These are phyloP conservation scores for Lavandula angustifolia DNA, from an alignment of 257 asterid genomes.

Conservation along the genomic window DNA sequence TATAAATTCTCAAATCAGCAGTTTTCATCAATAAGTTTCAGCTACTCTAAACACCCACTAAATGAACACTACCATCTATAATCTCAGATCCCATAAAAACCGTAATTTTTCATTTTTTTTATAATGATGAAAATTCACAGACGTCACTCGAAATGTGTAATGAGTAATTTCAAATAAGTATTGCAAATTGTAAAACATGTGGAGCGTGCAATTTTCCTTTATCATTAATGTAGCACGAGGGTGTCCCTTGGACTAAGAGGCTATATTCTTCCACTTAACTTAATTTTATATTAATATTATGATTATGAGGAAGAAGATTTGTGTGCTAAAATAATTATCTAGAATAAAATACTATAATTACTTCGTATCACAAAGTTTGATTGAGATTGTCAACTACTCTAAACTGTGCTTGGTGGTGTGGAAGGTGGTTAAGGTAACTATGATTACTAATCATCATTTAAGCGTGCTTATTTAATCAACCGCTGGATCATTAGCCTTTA, in stretches of 20 bases:
- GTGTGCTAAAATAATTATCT: not conserved
- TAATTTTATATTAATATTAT: not conserved
- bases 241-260: conserved; percentile 25
- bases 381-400: conserved; percentile 26
- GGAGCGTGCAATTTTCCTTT: not conserved
- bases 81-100: too few relatives aligned
- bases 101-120: too few relatives aligned
- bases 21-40: too few relatives aligned
- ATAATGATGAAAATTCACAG: too few relatives aligned
- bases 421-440: conserved; percentile 36
- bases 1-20: too few relatives aligned
- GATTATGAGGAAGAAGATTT: not conserved
- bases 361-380: conserved; percentile 25
- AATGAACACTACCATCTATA: too few relatives aligned
- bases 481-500: conserved; percentile 24
- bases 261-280: conserved; percentile 22
- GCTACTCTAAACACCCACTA: too few relatives aligned
- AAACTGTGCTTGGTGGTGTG: conserved; percentile 36
- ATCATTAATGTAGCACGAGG: conserved; percentile 38
- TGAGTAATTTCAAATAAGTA: too few relatives aligned
- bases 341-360: not conserved
- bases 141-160: too few relatives aligned
- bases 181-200: too few relatives aligned
- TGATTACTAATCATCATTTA: conserved; percentile 31
- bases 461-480: conserved; percentile 38